Evolutionary conservation across 2,329 filamentous ascomycete genomes (phyloP).

Genomic region (Nemania sp.): DNA sequence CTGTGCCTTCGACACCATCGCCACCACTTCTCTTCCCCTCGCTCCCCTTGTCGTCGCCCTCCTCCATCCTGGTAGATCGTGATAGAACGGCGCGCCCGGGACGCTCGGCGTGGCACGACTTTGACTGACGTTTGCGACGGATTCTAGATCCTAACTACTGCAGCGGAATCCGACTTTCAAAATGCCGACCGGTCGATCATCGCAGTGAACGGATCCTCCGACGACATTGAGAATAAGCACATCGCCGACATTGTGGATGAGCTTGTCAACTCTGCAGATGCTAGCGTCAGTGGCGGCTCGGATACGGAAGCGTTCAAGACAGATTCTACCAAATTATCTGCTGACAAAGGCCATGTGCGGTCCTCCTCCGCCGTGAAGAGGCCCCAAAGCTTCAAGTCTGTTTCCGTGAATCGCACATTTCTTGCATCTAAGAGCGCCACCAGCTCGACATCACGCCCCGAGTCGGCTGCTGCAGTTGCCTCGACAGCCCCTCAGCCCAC

Average conservation of each 20-base stretch:
- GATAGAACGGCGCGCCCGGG: neutral
- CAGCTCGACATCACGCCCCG: conserved; percentile 52
- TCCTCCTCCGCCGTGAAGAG: conserved; percentile 69
- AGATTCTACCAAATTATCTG: conserved; percentile 58
- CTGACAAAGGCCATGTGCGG: conserved; percentile 64
- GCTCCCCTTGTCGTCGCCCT: too few relatives aligned
- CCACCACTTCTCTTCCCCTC: too few relatives aligned
- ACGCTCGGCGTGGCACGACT: neutral
- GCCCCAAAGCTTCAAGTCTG: conserved; percentile 78
- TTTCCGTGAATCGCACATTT: conserved; percentile 85
- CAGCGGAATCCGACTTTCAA: conserved; percentile 45
- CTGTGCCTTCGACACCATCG: neutral
- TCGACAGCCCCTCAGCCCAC: conserved; percentile 51
- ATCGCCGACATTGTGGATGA: conserved; percentile 62
- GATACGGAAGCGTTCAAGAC: conserved; percentile 73
- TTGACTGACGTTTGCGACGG: conserved; percentile 12
- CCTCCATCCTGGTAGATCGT: neutral
- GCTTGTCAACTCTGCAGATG: conserved; percentile 64
- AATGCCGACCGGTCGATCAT: conserved; percentile 52
- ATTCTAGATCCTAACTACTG: conserved; percentile 22
- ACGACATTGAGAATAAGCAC: conserved; percentile 62
- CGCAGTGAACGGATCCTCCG: conserved; percentile 55
- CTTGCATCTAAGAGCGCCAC: conserved; percentile 69
- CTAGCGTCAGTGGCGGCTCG: conserved; percentile 74
- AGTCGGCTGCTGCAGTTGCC: conserved; percentile 52